Base-by-base conservation (phyloP, 345 rosid genomes). In the Gossypium bickii region DNA sequence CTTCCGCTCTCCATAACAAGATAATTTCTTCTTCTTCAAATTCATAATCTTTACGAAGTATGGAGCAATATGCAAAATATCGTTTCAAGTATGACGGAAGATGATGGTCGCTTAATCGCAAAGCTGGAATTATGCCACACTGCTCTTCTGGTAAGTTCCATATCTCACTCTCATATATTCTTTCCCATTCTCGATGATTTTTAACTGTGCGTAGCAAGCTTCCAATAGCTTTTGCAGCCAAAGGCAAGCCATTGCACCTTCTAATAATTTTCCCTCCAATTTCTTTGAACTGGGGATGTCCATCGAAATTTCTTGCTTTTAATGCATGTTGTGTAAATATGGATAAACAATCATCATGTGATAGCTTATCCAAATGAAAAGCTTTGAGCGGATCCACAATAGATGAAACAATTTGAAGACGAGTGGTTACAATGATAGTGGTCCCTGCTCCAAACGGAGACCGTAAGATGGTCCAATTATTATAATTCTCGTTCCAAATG, bases 241-340 rank as follows among this genome's bases (percentile, higher is more conserved):
- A 29, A 3, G 34, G 34, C 3, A 29, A 29, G 34, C 34, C 34
- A 29, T 76, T 64, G 15, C 87, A 84, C 22, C 80, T 78, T 12
- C 65, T 78, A 58, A 81, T 85, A 22, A 82, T 80, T 3, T 76
- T 64, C 71, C 74, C 66, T 12, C 86, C 82, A 67, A 81, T 76
- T 63, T 78, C 75, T 66, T 83, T 75, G 9, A 84, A 45, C 27
- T 84, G 58, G 9, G 57, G 83, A 63, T 57, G 61, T 2, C 16
- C 25, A 34, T 34, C 58, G 5, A 78, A 74, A 27, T 57, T 51
- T 15, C 24, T 24, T 7, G 12, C 48, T 2, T 56, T 52, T 17
- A 70, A 70, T 20, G 82, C 77, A 72, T 74, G 80, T 7, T 59
- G 44, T 2, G 78, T 17, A 2, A 83, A 64, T 11, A 80, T 11